Base-by-base conservation (phyloP, 2,329 filamentous ascomycete species). In the Ophiosphaerella korrae region DNA sequence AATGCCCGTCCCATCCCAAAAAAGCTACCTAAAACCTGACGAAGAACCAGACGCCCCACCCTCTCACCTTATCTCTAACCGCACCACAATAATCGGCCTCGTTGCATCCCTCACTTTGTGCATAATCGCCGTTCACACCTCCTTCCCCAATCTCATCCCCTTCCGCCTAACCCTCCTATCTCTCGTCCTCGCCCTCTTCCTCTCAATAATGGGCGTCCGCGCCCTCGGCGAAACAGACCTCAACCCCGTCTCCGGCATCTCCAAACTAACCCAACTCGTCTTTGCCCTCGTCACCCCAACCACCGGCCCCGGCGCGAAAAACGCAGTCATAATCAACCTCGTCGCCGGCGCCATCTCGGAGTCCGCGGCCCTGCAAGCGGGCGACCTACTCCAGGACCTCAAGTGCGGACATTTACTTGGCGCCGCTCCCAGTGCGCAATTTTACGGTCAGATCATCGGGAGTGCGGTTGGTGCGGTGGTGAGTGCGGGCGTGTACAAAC, bases 241-340 rank as follows among this genome's bases (percentile, higher is more conserved):
- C 8, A 97, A 97, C 68, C 94, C 94, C 0, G 94, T 97, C 2
- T 96, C 90, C 1, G 94, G 94, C 31, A 99, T 97, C 73, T 93
- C 89, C 70, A 99, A 99, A 77, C 82, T 99, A 3, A 96, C 94
- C 0, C 94, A 99, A 74, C 84, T 99, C 2, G 88, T 97, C 68
- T 97, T 99, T 73, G 94, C 94, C 2, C 77, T 96, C 42, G 89
- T 95, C 34, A 92, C 95, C 2, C 92, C 94, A 0, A 68, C 64
- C 1, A 65, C 66, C 0, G 86, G 90, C 64, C 70, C 67, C 1
- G 61, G 55, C 6, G 67, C 69, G 2, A 88, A 88, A 63, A 92
- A 92, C 35, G 90, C 91, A 11, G 87, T 99, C n/a, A 82, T 96
- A 48, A 96, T 97, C 69, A 99, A 99, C 69, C 83, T 99, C 1